These are phyloP conservation scores for Venturia asperata DNA, from an alignment of 2,329 filamentous ascomycete genomes.

Conservation along the genomic window DNA sequence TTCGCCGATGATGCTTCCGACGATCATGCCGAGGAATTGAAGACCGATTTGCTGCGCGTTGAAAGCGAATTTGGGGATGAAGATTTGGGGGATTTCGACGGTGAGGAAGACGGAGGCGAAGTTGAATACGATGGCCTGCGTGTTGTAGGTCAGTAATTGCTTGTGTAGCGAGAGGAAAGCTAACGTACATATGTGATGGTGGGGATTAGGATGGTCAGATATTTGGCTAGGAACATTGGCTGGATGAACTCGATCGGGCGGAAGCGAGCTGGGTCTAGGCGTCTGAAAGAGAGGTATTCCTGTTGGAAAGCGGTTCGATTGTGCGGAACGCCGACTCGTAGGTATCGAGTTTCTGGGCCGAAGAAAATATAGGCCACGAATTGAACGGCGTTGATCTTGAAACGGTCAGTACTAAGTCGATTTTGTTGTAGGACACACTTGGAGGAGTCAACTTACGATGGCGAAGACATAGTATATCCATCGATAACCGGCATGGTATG, in stretches of 20 bases:
- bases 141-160: background rate
- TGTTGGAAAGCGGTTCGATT: conserved; percentile 38
- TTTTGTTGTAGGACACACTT: background rate
- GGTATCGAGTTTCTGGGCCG: conserved; percentile 50
- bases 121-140: conserved; percentile 47
- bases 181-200: conserved; percentile 39
- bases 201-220: conserved; percentile 45
- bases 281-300: conserved; percentile 37
- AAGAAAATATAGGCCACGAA: conserved; percentile 51
- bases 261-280: conserved; percentile 48
- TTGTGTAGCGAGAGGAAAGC: background rate
- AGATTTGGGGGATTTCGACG: conserved; percentile 54
- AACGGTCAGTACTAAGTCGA: conserved; percentile 11
- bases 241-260: conserved; percentile 45
- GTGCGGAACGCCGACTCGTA: conserved; percentile 35
- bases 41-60: conserved; percentile 52
- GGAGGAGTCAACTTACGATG: background rate
- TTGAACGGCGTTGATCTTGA: conserved; percentile 46
- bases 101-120: conserved; percentile 48
- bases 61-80: conserved; percentile 49
- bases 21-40: conserved; percentile 50
- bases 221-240: conserved; percentile 42
- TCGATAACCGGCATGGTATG: conserved; percentile 45
- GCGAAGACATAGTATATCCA: conserved; percentile 55
- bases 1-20: conserved; percentile 52